Evolutionary conservation across 805 yeast species (phyloP), one percentile per base, ranked within the genome.

Genomic region (Crinitomyces ghanaensis): DNA sequence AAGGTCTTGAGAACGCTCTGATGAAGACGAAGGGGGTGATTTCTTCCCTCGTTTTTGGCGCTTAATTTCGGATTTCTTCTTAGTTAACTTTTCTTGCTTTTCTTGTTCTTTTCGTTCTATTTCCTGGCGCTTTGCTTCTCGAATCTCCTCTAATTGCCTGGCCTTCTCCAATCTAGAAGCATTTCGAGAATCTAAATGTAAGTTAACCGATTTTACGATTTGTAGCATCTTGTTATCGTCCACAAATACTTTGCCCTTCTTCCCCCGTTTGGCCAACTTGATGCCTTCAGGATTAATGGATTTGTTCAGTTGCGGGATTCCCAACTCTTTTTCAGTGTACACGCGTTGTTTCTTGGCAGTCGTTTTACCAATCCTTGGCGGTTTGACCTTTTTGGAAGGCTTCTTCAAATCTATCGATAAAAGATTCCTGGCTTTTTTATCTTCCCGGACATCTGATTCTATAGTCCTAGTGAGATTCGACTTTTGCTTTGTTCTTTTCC

Each of bases 81-180:
- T 70, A 54, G 71, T 81, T 35, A 88, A 63, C 53, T 85, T 94
- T 19, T 61, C 68, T 39, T 66, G 60, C 60, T 84, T 83, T 21
- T 62, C 73, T 34, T 69, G 68, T 47, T 28, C 95, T 51, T 77
- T 79, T 53, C 78, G 65, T 53, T 88, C 96, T 42, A 88, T 72
- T 55, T 91, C 97, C 57, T 77, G 68, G 49, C 83, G 73, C 62
- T 80, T 83, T 43, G 84, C 63, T 28, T 84, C 95, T 50, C 98
- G 70, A 38, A 88, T 72, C 46, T 82, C 93, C 56, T 88, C 96
- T 30, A 91, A 65, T 56, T 93, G 76, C 51, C 82, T 73, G 1
- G 94, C 77, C 51, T 82, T 83, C 52, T 88, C 98, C 36, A 91
- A 63, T 57, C 85, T 91, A 45, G 94, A 79, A 50, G 86, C 95